Evolutionary conservation across 1,284 basidiomycete species (phyloP), one percentile per base, ranked within the genome.

Genomic region (Ganoderma sp.): DNA sequence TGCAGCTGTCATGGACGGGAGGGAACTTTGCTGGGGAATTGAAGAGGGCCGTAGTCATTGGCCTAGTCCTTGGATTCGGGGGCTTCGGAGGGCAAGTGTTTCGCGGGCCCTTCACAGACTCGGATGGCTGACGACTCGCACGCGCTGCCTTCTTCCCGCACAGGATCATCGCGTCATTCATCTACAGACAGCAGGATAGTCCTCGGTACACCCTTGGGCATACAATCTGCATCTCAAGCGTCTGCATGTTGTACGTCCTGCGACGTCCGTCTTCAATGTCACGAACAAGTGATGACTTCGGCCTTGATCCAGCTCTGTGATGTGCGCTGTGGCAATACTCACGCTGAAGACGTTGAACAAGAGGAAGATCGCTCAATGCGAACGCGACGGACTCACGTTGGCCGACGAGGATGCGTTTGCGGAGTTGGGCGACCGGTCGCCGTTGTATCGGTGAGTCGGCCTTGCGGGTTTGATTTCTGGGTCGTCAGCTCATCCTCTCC

Each of bases 1-100:
- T 88, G n/a, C 78, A 89, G 39, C 76, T 89, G 14, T 86, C 86
- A 64, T 90, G 90, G 86, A 87, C 88, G 0, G 82, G 85, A 15
- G 89, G 90, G 76, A 91, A 91, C 71, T 85, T 90, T 17, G 87
- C 87, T 2, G 87, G 86, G 3, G 89, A 91, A 73, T 90, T 88
- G 1, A 91, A 91, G 76, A 84, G 89, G 2, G 90, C 88, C 0
- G 83, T 88, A 0, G 87, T 86, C 0, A 82, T 89, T 1, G 90
- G 87, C 0, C 84, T 89, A 82, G 87, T 90, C 75, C 89, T 91
- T 67, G 85, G 84, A 10, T 84, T 90, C 15, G 89, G 89, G 9
- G 88, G 91, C 71, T 80, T 88, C 28, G 90, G 88, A 5, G 88
- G 48, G 48, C 25, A 14, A 28, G 48, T 3, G 3, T 52, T 10